Conservation (phyloP, 345 rosid species). For the Rhodamnia rubescens region DNA sequence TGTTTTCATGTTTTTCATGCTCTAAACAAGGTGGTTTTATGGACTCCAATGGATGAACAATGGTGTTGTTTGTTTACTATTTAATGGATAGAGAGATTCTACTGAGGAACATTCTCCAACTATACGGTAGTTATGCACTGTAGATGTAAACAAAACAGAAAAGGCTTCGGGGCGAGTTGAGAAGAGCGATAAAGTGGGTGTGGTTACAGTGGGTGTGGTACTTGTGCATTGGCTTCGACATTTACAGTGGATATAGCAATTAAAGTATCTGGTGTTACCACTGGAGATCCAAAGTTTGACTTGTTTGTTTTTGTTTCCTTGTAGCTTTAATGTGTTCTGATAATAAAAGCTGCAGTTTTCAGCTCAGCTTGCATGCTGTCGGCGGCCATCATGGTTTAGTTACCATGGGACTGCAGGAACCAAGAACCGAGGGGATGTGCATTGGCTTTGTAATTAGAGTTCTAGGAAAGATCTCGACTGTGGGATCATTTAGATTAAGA, state of each 20-base stretch:
- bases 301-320: neutral
- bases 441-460: neutral
- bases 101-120: neutral
- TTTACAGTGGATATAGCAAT: neutral
- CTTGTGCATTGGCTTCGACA: neutral
- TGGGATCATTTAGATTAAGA: neutral
- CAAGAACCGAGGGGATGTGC: neutral
- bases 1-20: neutral
- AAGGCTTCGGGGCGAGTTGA: neutral
- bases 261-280: neutral
- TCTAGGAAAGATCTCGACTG: neutral
- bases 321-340: neutral
- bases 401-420: neutral
- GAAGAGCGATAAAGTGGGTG: neutral
- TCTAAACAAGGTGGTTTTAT: neutral
- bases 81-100: neutral
- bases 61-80: neutral
- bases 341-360: neutral
- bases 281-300: neutral
- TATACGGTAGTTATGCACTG: neutral
- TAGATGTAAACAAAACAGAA: neutral
- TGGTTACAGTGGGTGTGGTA: neutral
- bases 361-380: neutral
- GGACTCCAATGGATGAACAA: neutral
- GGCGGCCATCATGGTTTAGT: neutral